Evolutionary conservation across 2,329 filamentous ascomycete genomes (phyloP), one percentile per base, ranked within the genome.

Genomic region (Fusarium nematophilum): DNA sequence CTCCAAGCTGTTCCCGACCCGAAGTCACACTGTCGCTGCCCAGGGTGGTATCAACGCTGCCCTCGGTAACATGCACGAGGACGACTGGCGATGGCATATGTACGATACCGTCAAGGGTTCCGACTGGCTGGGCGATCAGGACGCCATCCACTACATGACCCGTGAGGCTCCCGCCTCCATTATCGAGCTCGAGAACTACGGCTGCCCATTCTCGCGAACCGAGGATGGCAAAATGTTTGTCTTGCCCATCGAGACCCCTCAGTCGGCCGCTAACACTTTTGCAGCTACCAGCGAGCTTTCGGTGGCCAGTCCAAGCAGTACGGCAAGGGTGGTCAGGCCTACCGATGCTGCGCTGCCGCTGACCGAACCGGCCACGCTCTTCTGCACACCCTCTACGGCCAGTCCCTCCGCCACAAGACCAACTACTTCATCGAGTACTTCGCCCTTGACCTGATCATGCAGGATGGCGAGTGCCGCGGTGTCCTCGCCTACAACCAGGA

Each of bases 401-500:
- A 97, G 83, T 97, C 93, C 48, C 87, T 98, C 59, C 86, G 92
- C 75, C 93, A 98, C 86, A 97, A 97, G 85, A 97, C 94, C 74
- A 97, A 97, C 84, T 99, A 97, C 86, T 98, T 99, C 81, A 97
- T 99, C 78, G 95, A 98, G 81, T 98, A 93, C 85, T 99, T 98
- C 77, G 95, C 93, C 70, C 86, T 96, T 67, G 95, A 98, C 76
- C 82, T 98, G 78, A 90, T 99, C 72, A 98, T 98, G 95, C 90
- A 97, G 81, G 91, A 96, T 72, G 94, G 94, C 59, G 91, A 94
- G 78, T 98, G 94, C 84, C 93, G 93, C 68, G 95, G 95, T 86
- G 91, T 98, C 67, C 85, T 98, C 67, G 94, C 94, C 57, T 97
- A 97, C 82, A 98, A 97, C 86, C 93, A 97, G 81, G 94, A 99